phyloP scores from a whole-genome alignment of 2,329 filamentous ascomycete genomes.

The Rasamsonia emersonii region DNA sequence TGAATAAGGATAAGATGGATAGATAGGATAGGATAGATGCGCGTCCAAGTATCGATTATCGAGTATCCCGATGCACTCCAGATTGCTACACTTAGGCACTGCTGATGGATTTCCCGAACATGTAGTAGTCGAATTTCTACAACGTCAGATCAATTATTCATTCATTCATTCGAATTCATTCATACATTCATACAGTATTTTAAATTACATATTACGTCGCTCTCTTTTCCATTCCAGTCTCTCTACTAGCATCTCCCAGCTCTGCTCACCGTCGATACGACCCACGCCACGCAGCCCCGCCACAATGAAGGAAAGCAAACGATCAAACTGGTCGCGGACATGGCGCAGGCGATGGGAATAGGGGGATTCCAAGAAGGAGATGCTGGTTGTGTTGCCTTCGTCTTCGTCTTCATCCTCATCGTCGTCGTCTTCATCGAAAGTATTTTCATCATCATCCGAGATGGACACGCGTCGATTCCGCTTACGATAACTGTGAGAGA shows the following conservation, averaged over 20 bases:
- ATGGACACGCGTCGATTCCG: constrained; percentile 13
- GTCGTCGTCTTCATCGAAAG: constrained; percentile 13
- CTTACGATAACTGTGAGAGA: constrained; percentile 2
- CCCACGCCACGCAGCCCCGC: constrained; percentile 67
- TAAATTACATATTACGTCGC: too few relatives aligned
- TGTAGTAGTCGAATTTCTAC: too few relatives aligned
- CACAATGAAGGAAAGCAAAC: constrained; percentile 59
- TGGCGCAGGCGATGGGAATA: constrained; percentile 48
- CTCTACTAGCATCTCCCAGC: constrained; percentile 77
- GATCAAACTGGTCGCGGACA: constrained; percentile 56
- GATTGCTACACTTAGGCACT: too few relatives aligned
- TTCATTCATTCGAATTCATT: too few relatives aligned
- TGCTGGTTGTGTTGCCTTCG: constrained; percentile 34
- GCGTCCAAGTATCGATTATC: too few relatives aligned
- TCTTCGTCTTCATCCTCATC: constrained; percentile 23
- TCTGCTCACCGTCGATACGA: constrained; percentile 60
- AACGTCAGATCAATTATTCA: too few relatives aligned
- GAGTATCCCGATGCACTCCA: too few relatives aligned
- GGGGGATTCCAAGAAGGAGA: constrained; percentile 28
- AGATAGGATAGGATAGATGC: too few relatives aligned
- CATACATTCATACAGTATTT: too few relatives aligned
- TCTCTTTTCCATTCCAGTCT: constrained; percentile 53
- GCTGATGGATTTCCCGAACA: too few relatives aligned
- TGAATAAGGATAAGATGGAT: too few relatives aligned
- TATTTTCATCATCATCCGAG: constrained; percentile 15